phyloP scores from a whole-genome alignment of 2,329 filamentous ascomycete species.

The Atkinsonella hypoxylon region DNA sequence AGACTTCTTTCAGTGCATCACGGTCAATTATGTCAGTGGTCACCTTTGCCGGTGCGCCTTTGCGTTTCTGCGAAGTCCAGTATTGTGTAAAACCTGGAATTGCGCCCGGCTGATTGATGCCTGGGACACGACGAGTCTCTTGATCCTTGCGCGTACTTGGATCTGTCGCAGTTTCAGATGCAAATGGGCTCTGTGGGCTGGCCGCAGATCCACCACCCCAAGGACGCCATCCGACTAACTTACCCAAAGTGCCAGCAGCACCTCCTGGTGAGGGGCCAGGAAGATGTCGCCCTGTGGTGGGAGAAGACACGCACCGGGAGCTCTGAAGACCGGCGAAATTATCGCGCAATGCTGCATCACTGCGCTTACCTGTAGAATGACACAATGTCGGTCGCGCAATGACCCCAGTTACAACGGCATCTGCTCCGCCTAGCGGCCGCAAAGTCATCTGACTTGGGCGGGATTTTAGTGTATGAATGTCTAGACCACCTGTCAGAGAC shows the following conservation, averaged over 20 bases:
- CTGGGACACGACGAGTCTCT: conserved; percentile 42
- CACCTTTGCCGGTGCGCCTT: conserved; percentile 42
- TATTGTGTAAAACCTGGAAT: conserved; percentile 60
- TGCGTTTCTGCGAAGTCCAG: conserved; percentile 37
- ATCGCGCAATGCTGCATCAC: conserved; percentile 47
- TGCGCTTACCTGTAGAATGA: conserved; percentile 30
- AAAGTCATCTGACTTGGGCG: conserved; percentile 64
- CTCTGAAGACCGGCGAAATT: conserved; percentile 31
- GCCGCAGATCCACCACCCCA: conserved; percentile 23
- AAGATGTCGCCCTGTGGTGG: conserved; percentile 17
- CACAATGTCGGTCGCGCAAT: conserved; percentile 47
- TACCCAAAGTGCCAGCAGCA: conserved; percentile 23
- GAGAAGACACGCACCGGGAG: conserved; percentile 20
- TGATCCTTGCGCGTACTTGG: conserved; percentile 15
- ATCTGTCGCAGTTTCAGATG: conserved; percentile 2
- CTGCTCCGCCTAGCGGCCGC: conserved; percentile 38
- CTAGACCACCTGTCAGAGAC: conserved; percentile 75
- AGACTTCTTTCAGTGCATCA: conserved; percentile 46
- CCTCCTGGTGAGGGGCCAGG: conserved; percentile 13
- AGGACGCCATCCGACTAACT: conserved; percentile 36
- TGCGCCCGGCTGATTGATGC: conserved; percentile 67
- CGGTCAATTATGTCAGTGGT: conserved; percentile 46
- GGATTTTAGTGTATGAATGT: conserved; percentile 71
- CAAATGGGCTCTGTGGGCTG: conserved; percentile 7
- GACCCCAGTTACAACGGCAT: conserved; percentile 46